Evolutionary conservation across 1,284 basidiomycete species (phyloP).

Genomic region (Fomitopsis palustris): DNA sequence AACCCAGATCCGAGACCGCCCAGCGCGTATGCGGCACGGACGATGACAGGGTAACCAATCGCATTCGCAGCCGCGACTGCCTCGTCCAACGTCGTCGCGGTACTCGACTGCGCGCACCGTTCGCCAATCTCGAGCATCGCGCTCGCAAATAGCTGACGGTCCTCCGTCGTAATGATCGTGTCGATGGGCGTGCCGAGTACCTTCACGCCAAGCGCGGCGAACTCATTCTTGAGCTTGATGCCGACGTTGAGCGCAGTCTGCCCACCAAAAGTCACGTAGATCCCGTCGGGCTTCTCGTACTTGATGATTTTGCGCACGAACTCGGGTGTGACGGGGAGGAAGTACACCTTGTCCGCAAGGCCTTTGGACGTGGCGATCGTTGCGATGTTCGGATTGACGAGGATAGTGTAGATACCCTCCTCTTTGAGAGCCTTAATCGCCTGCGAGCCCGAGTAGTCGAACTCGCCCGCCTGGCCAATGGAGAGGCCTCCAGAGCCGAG

Average conservation of each 20-base stretch:
- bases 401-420: constrained; percentile 98
- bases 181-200: constrained; percentile 97
- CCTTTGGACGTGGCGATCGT: constrained; percentile 98
- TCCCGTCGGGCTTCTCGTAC: constrained; percentile 98
- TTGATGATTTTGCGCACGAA: constrained; percentile 98
- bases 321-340: constrained; percentile 96
- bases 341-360: constrained; percentile 98
- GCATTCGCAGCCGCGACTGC: constrained; percentile 79
- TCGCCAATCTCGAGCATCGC: constrained; percentile 98
- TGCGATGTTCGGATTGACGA: constrained; percentile 99
- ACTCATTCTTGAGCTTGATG: constrained; percentile 97
- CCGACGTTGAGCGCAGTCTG: constrained; percentile 98
- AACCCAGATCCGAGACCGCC: constrained; percentile 96
- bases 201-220: constrained; percentile 82
- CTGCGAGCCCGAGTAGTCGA: constrained; percentile 98
- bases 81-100: constrained; percentile 84
- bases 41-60: constrained; percentile 97
- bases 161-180: constrained; percentile 97
- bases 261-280: constrained; percentile 98
- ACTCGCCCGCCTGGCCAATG: constrained; percentile 98
- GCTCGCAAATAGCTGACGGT: constrained; percentile 89
- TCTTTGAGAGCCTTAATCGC: constrained; percentile 99
- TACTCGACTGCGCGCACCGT: constrained; percentile 86
- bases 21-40: constrained; percentile 94
- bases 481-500: constrained; percentile 97